Percentiles rank a stretch among this genome's conserved stretches.
Evolutionary conservation across 106 monocot genomes (phyloP).

Genomic region (Narthecium ossifragum): DNA sequence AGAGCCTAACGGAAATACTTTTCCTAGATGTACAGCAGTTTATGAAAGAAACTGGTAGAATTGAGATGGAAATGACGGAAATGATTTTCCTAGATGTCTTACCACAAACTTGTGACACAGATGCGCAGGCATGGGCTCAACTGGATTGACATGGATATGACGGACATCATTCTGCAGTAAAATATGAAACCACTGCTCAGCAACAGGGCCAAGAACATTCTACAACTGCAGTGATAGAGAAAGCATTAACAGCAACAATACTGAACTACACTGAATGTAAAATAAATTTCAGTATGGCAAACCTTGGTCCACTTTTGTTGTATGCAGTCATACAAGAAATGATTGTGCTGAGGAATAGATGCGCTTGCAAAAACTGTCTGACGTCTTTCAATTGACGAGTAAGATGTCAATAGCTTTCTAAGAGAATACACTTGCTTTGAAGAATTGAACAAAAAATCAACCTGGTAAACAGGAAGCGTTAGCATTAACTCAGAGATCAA

Average conservation of each 20-base stretch:
- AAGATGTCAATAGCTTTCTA: slow-evolving; percentile 66
- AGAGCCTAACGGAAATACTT: too few species aligned
- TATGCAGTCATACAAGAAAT: slow-evolving; percentile 73
- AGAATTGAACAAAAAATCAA: slow-evolving; percentile 83
- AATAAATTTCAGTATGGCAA: slow-evolving; percentile 8
- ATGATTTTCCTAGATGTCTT: slow-evolving; percentile 19
- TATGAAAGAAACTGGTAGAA: too few species aligned
- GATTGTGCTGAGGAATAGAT: slow-evolving; percentile 93
- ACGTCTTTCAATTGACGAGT: slow-evolving; percentile 53
- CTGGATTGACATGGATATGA: slow-evolving; percentile 86
- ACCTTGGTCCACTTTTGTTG: slow-evolving; percentile 99
- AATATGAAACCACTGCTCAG: too few species aligned
- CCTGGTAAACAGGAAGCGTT: slow-evolving; percentile 32
- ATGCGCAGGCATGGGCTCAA: slow-evolving; percentile 76
- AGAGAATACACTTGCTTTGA: slow-evolving; percentile 72
- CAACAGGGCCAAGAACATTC: too few species aligned
- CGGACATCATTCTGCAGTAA: slow-evolving; percentile 64
- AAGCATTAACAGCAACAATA: neutral
- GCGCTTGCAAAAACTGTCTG: slow-evolving; percentile 93
- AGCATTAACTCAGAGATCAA: too few species aligned
- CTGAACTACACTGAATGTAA: neutral
- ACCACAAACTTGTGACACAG: slow-evolving; percentile 80
- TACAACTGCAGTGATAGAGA: too few species aligned
- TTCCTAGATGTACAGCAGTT: too few species aligned
- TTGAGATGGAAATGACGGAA: too few species aligned